Base-by-base conservation (phyloP, 2,329 filamentous ascomycete genomes). In the Cladophialophora carrionii region DNA sequence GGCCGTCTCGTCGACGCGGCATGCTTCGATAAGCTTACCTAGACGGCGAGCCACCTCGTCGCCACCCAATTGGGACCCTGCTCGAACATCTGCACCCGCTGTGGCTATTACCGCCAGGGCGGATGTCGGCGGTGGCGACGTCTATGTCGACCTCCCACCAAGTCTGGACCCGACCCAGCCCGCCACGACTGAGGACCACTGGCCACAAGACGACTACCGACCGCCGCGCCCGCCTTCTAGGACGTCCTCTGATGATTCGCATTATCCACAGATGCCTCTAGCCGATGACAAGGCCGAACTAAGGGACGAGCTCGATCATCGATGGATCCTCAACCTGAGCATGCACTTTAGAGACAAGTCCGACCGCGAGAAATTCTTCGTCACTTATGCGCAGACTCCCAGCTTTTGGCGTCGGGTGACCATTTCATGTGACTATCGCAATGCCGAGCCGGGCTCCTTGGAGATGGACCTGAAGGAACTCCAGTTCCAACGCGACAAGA, bases 271-370 rank as follows among this genome's bases (percentile, higher is more conserved):
- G 59, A 82, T 86, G 12, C 65, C 64, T 54, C 58, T 59, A 20
- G 62, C 71, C 32, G 68, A 72, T 24, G 71, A 74, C 55, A 74
- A 76, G 60, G 75, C 77, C 57, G 71, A 74, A 72, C 84, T 96
- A 70, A 87, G 90, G 69, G 87, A 90, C 68, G 94, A 98, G 77
- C 84, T 97, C 62, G 92, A 97, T 73, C 86, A 84, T 66, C 88
- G 86, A 73, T 99, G 95, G 95, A 98, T 99, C 66, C 82, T 99
- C 71, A 99, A 99, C 74, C 84, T 98, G 66, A 97, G 92, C 78
- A 97, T 99, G 95, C 92, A 96, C 77, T 99, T 97, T 77, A 87
- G 93, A 65, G 95, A 99, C 78, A 89, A 90, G 73, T 96, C 93
- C 12, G 90, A 91, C 72, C 86, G 94, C 51, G 95, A 99, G 77